Evolutionary conservation across 768 basidiomycete species (phyloP).

Genomic region (Suillus lakei): DNA sequence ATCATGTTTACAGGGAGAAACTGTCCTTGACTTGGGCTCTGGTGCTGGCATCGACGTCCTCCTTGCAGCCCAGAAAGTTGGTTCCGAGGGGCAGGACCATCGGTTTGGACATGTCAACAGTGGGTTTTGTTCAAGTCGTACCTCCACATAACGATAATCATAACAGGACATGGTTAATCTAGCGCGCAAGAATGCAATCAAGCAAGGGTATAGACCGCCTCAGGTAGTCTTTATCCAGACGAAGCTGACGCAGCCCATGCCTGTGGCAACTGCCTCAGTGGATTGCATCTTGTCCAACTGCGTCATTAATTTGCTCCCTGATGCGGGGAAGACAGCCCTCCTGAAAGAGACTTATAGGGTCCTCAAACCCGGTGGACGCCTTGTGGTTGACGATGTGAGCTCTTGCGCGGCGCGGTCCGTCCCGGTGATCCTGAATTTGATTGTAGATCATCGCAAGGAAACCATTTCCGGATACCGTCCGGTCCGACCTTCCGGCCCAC

Average conservation of each 20-base stretch:
- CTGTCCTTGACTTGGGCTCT: constrained; percentile 59
- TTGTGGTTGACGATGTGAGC: constrained; percentile 54
- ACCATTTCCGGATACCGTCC: constrained; percentile 46
- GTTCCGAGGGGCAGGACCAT: constrained; percentile 52
- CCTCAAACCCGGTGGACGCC: constrained; percentile 60
- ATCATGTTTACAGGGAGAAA: constrained; percentile 51
- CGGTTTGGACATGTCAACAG: constrained; percentile 58
- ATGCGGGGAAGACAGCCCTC: constrained; percentile 43
- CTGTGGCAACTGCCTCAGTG: constrained; percentile 50
- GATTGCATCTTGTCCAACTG: constrained; percentile 65
- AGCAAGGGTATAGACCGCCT: constrained; percentile 48
- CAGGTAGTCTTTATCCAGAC: constrained; percentile 54
- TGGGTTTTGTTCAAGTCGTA: constrained; percentile 26
- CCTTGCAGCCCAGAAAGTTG: constrained; percentile 54
- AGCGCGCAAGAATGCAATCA: constrained; percentile 49
- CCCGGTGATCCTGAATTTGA: background rate
- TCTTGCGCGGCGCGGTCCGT: background rate
- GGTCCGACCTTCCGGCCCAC: constrained; percentile 45
- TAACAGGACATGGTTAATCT: constrained; percentile 54
- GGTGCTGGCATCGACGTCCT: constrained; percentile 63
- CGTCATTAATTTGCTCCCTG: constrained; percentile 55
- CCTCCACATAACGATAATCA: background rate
- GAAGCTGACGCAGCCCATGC: constrained; percentile 47
- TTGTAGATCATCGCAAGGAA: constrained; percentile 51
- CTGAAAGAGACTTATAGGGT: constrained; percentile 54